Conservation (phyloP, 148 eudicot species). For the Vaccinium darrowii region DNA sequence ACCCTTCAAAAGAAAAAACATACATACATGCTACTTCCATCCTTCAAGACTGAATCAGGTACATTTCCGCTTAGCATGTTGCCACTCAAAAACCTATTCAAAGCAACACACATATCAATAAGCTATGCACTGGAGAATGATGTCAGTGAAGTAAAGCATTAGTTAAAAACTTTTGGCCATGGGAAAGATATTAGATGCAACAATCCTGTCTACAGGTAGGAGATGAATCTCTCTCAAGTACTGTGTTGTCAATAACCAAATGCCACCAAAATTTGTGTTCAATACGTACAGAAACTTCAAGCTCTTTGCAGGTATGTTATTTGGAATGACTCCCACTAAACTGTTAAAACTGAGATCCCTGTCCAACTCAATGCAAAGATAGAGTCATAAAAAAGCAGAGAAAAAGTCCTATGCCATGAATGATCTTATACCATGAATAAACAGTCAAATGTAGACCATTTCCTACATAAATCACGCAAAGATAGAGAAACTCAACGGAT, state of each 20-base stretch:
- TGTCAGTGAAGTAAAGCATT: neutral
- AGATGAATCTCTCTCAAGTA: neutral
- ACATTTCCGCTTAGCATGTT: conserved; percentile 63
- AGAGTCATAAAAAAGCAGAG: neutral
- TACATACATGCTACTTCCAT: conserved; percentile 64
- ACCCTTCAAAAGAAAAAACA: conserved; percentile 9
- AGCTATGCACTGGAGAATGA: neutral
- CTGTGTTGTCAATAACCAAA: neutral
- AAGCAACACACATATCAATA: conserved; percentile 9
- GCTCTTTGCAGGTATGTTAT: conserved; percentile 34
- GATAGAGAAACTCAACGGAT: neutral
- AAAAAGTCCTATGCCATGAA: neutral
- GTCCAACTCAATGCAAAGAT: conserved; percentile 21
- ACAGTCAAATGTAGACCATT: neutral
- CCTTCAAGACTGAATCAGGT: conserved; percentile 57
- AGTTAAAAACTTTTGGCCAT: neutral
- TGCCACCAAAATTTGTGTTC: conserved; percentile 3
- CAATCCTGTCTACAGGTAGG: neutral
- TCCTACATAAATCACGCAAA: neutral
- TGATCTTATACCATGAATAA: neutral
- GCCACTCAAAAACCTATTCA: conserved; percentile 56
- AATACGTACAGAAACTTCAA: conserved; percentile 60
- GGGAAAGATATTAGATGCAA: neutral
- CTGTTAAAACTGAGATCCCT: conserved; percentile 76
- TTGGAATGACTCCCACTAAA: conserved; percentile 53